These are phyloP conservation scores for Plasmodium gaboni DNA, from an alignment of 169 alveolate genomes.

Conservation along the genomic window DNA sequence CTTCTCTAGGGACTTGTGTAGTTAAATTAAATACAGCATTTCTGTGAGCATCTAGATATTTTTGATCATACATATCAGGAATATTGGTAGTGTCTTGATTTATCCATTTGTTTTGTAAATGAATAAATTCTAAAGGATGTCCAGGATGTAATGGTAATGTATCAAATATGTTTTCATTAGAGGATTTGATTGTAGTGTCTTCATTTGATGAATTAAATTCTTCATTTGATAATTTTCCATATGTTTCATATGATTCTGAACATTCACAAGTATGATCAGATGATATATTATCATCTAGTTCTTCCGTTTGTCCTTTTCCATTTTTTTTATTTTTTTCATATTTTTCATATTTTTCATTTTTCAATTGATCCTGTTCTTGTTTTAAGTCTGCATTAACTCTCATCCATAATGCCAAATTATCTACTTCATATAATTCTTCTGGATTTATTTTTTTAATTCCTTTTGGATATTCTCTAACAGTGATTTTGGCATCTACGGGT, in stretches of 20 bases:
- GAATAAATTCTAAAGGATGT: conserved; percentile 79
- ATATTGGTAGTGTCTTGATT: conserved; percentile 77
- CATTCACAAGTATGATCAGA: conserved; percentile 52
- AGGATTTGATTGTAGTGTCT: conserved; percentile 44
- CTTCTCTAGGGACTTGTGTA: conserved; percentile 68
- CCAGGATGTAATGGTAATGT: conserved; percentile 84
- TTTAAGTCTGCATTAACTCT: conserved; percentile 83
- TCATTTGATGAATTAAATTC: conserved; percentile 60
- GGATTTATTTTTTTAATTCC: conserved; percentile 82
- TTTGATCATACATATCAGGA: conserved; percentile 78
- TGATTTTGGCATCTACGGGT: conserved; percentile 79
- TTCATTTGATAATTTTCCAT: conserved; percentile 20
- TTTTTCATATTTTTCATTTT: not conserved
- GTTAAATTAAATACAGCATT: conserved; percentile 81
- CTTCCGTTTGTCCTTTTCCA: no score
- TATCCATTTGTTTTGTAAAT: conserved; percentile 82
- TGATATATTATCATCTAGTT: conserved; percentile 6
- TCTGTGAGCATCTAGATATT: conserved; percentile 79
- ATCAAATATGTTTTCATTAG: conserved; percentile 54
- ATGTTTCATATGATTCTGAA: conserved; percentile 21
- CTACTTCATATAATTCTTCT: conserved; percentile 80
- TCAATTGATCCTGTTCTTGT: conserved; percentile 76
- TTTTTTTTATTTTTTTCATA: no score
- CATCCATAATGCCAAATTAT: conserved; percentile 84
- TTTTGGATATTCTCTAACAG: conserved; percentile 80